These are phyloP conservation scores for Ceratocystis lukuohia DNA, from an alignment of 2,329 filamentous ascomycete genomes.

Conservation along the genomic window DNA sequence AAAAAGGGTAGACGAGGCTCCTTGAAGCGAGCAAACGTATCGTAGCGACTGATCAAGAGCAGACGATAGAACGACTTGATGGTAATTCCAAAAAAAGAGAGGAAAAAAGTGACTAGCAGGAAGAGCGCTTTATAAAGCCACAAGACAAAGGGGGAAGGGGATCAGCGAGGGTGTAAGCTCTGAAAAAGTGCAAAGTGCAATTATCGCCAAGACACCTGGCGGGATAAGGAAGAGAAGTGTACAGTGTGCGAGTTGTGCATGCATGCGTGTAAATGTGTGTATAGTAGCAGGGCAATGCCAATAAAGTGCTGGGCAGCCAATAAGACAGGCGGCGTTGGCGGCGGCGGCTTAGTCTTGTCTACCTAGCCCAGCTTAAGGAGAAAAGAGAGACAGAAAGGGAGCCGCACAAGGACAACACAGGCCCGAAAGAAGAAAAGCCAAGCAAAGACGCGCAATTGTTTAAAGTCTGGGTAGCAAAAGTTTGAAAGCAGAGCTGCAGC, in stretches of 20 bases:
- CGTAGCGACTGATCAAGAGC: background rate
- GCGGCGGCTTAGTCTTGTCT: background rate
- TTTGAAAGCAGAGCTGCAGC: background rate
- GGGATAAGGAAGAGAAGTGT: background rate
- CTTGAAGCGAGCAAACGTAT: background rate
- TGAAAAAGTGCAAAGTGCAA: background rate
- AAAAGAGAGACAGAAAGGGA: background rate
- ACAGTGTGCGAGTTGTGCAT: background rate
- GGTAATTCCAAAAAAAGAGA: background rate
- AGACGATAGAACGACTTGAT: background rate
- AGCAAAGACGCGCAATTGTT: constrained; percentile 12
- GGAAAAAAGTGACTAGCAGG: background rate
- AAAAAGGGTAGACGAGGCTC: background rate
- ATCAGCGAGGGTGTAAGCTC: background rate
- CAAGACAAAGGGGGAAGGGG: background rate
- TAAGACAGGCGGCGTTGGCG: background rate
- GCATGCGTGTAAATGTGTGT: background rate
- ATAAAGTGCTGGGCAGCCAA: background rate
- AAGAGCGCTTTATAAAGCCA: background rate
- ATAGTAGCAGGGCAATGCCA: background rate
- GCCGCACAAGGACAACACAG: background rate
- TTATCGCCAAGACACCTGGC: background rate
- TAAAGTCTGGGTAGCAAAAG: background rate
- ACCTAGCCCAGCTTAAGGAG: too few relatives aligned
- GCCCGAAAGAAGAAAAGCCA: constrained; percentile 5